phyloP scores from a whole-genome alignment of 1,284 basidiomycete species.

The Peniophora sp. region DNA sequence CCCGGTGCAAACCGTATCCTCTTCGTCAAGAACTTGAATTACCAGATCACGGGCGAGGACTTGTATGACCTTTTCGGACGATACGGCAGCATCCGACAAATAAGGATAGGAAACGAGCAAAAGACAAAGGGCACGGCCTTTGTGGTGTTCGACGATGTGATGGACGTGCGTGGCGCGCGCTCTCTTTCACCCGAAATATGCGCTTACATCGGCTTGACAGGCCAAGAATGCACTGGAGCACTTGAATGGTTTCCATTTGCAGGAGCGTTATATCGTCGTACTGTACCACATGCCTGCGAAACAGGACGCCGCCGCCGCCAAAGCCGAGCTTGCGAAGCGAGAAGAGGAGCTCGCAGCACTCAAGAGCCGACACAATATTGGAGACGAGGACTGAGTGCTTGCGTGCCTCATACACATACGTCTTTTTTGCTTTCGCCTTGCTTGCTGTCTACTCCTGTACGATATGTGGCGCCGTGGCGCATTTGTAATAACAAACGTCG shows the following conservation, averaged over 20 bases:
- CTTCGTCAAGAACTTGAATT: slow-evolving; percentile 89
- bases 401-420: no score
- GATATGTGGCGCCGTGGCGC: no score
- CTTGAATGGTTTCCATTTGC: slow-evolving; percentile 96
- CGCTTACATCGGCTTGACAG: slow-evolving; percentile 27
- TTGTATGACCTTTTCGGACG: slow-evolving; percentile 96
- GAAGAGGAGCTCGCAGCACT: slow-evolving; percentile 86
- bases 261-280: slow-evolving; percentile 97
- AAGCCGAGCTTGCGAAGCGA: slow-evolving; percentile 85
- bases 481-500: no score
- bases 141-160: slow-evolving; percentile 85
- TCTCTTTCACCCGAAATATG: slow-evolving; percentile 8
- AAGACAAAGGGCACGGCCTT: slow-evolving; percentile 97
- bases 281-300: slow-evolving; percentile 96
- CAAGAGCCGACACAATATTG: slow-evolving; percentile 80
- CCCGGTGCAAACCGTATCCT: slow-evolving; percentile 80
- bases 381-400: slow-evolving; percentile 49
- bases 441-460: no score
- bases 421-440: no score
- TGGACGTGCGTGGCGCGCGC: slow-evolving; percentile 57
- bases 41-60: slow-evolving; percentile 90
- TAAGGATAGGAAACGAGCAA: slow-evolving; percentile 85
- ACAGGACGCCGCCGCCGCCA: slow-evolving; percentile 86
- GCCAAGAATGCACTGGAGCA: slow-evolving; percentile 95
- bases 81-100: slow-evolving; percentile 94